Evolutionary conservation across 2,329 filamentous ascomycete species (phyloP), one percentile per base, ranked within the genome.

Genomic region (Fusarium fujikuroi): DNA sequence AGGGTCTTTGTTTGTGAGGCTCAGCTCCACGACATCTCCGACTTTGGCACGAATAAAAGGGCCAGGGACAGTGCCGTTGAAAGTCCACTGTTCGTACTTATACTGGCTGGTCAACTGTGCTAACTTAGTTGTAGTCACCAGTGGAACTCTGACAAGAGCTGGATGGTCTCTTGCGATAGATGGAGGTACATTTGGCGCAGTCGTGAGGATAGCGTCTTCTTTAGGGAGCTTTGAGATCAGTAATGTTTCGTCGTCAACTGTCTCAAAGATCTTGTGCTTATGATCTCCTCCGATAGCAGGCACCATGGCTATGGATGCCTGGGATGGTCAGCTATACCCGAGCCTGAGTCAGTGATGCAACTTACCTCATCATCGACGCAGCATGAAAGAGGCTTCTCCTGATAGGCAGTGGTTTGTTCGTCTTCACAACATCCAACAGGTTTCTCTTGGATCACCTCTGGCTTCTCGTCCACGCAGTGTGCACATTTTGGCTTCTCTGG

Each of bases 1-100:
- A 3, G 57, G 25, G 4, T 60, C 57, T 23, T 40, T 69, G 36
- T 70, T 69, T 5, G 68, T 69, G 10, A 70, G 60, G 1, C 40
- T 70, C n/a, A 70, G 32, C 4, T 70, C 68, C 1, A 70, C 65
- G 4, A 69, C 56, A 21, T 70, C 65, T 19, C 68, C 68, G 6
- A 70, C 68, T 42, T 49, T 64, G 7, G 60, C 68, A 1, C 68
- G 53, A 21, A 70, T 69, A 30, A 70, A 70, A 2, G 68, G 68
- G 3, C 68, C 68, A 21, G 65, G 68, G 15, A 70, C 68, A 15
- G 60, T 69, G 34, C 66, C 66, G 19, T 70, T 70, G 54, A 69
- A 70, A 7, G 68, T 70, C 68, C 60, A 69, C 28, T 70, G 68
- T 16, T 70, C 65, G 18, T 69, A 70, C 37, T 70, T 69, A 32